Evolutionary conservation across 805 yeast genomes (phyloP).

Genomic region (Danielozyma ontarioensis): DNA sequence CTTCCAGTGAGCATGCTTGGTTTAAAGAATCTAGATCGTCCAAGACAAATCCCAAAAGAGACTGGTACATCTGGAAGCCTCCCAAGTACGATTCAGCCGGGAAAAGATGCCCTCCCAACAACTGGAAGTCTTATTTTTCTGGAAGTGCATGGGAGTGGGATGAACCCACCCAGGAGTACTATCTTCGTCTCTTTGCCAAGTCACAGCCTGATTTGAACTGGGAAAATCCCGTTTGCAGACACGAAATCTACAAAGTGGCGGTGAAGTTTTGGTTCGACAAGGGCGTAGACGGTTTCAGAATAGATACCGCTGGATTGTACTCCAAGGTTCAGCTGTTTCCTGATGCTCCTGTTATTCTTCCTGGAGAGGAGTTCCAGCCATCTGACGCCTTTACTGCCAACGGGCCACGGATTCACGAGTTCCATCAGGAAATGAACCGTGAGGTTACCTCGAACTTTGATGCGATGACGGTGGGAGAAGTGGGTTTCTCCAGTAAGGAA

Average conservation of each 20-base stretch:
- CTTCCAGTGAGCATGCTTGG: constrained; percentile 54
- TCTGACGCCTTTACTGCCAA: constrained; percentile 25
- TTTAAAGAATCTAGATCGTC: constrained; percentile 51
- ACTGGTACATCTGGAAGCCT: constrained; percentile 58
- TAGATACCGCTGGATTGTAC: constrained; percentile 51
- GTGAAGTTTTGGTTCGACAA: constrained; percentile 49
- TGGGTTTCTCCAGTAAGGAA: constrained; percentile 38
- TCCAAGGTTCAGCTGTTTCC: constrained; percentile 41
- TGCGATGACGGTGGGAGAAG: constrained; percentile 56
- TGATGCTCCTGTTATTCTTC: constrained; percentile 46
- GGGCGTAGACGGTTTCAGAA: constrained; percentile 57
- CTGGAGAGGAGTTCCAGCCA: constrained; percentile 38
- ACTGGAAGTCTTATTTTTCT: constrained; percentile 49
- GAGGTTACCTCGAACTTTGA: constrained; percentile 42
- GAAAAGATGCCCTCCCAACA: constrained; percentile 50
- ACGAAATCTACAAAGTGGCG: constrained; percentile 42
- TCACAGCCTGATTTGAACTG: constrained; percentile 60
- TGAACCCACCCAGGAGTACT: constrained; percentile 49
- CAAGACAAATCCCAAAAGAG: constrained; percentile 50
- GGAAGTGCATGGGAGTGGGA: constrained; percentile 58
- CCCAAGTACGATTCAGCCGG: constrained; percentile 44
- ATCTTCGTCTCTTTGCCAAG: constrained; percentile 47
- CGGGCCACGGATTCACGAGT: constrained; percentile 57
- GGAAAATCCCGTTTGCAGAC: constrained; percentile 43
- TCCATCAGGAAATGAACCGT: constrained; percentile 46